Percentiles rank a stretch among this genome's conserved stretches.
Evolutionary conservation across 805 yeast species (phyloP).

Genomic region (Candida ponderosae): DNA sequence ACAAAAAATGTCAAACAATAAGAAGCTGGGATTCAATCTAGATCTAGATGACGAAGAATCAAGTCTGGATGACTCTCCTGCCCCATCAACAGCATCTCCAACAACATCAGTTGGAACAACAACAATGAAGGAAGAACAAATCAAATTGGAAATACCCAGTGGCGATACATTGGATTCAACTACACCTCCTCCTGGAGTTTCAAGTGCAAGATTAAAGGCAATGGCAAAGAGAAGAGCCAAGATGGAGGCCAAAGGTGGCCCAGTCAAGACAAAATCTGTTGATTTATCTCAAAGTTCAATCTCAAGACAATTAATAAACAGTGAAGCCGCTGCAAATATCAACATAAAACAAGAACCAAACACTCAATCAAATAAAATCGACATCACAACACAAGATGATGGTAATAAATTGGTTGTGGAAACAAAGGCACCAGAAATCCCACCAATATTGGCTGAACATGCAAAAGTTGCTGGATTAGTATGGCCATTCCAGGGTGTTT

Average conservation of each 20-base stretch:
- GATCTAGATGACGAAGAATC: constrained; percentile 16
- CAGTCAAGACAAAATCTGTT: constrained; percentile 40
- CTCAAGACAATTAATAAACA: constrained; percentile 39
- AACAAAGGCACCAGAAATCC: constrained; percentile 53
- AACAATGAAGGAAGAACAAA: constrained; percentile 4
- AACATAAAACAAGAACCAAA: constrained; percentile 5
- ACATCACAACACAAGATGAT: constrained; percentile 72
- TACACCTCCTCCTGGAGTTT: constrained; percentile 21
- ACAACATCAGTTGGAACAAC: constrained; percentile 7
- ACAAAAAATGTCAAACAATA: constrained; percentile 37
- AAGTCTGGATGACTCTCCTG: constrained; percentile 9
- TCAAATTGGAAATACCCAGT: constrained; percentile 5
- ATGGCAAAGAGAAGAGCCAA: constrained; percentile 91
- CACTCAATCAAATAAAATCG: constrained; percentile 30
- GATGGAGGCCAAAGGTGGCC: constrained; percentile 48
- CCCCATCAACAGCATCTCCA: constrained; percentile 7
- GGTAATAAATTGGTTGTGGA: constrained; percentile 82
- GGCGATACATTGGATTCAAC: constrained; percentile 6
- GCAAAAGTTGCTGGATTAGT: constrained; percentile 65
- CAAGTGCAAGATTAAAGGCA: constrained; percentile 79
- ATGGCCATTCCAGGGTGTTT: constrained; percentile 94
- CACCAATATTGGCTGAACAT: constrained; percentile 64
- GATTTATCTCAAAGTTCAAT: constrained; percentile 69
- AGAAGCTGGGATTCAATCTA: constrained; percentile 35
- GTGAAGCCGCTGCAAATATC: background rate